Evolutionary conservation across 2,329 filamentous ascomycete species (phyloP), one percentile per base, ranked within the genome.

Genomic region (Incumbomyces lentus): DNA sequence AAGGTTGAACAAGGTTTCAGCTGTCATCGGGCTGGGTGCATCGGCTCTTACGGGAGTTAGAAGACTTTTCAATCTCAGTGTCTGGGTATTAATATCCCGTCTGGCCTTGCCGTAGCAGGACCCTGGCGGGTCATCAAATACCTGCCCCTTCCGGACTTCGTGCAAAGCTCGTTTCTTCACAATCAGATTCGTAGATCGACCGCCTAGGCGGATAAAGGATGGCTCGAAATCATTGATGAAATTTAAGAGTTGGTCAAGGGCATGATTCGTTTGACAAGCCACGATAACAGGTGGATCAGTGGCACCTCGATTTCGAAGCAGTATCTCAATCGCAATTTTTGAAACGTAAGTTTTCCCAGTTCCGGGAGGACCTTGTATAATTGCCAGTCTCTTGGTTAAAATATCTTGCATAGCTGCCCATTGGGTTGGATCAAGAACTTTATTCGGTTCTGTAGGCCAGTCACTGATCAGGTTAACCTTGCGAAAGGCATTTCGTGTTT

Each of bases 191-290:
- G 78, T 75, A 14, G 82, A 85, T 26, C 84, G 75, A 2, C 81
- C 79, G 35, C 87, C 87, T 8, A 86, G 64, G 7, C 82, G 75
- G 40, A 82, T 66, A 48, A 88, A 80, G 1, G 77, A 72, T 0
- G 66, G 62, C 55, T 83, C 80, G 54, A 82, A 83, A 5, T 67
- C 59, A 1, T 78, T 69, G 13, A 87, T 71, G 46, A 82, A 77
- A 1, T 68, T 66, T 0, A 95, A 68, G 0, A 95, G 69, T 59
- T 95, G 88, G 55, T 95, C 88, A 0, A 95, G 68, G 0, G 88
- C 88, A 62, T 95, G 87, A 49, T 95, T 95, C 0, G 88, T 95
- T 57, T 95, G 87, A 6, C 86, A 87, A 0, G 87, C 76, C 2
- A 95, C 71, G 16, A 95, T 72, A 26, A 95, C 80, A 0, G 85